phyloP scores from a whole-genome alignment of 2,329 filamentous ascomycete species.

The Onygenales sp. region DNA sequence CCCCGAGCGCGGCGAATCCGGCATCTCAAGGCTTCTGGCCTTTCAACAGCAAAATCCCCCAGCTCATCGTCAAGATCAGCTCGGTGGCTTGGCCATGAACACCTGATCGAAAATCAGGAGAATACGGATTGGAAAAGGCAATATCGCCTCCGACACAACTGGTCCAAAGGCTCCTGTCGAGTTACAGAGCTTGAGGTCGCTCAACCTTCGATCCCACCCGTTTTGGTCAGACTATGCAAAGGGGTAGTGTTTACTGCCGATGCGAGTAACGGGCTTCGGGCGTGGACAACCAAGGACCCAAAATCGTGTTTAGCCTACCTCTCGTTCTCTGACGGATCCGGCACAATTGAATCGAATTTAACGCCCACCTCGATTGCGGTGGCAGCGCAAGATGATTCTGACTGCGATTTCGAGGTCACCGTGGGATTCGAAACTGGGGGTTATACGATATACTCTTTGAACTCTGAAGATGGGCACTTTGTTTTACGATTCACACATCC shows the following conservation, averaged over 20 bases:
- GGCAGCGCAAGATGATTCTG: slow-evolving; percentile 36
- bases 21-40: slow-evolving; percentile 44
- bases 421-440: slow-evolving; percentile 64
- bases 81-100: slow-evolving; percentile 53
- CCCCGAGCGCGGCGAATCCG: slow-evolving; percentile 70
- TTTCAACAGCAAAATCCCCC: slow-evolving; percentile 14
- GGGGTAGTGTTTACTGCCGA: slow-evolving; percentile 73
- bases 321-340: slow-evolving; percentile 14
- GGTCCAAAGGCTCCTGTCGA: slow-evolving; percentile 71
- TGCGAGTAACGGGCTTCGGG: slow-evolving; percentile 57
- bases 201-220: slow-evolving; percentile 44
- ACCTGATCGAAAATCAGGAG: slow-evolving; percentile 41
- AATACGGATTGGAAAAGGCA: slow-evolving; percentile 74
- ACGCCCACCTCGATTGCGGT: slow-evolving; percentile 46
- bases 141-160: slow-evolving; percentile 84
- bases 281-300: slow-evolving; percentile 61
- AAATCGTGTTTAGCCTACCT: slow-evolving; percentile 49
- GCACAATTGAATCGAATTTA: slow-evolving; percentile 49
- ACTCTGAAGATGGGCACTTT: slow-evolving; percentile 38
- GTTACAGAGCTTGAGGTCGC: slow-evolving; percentile 66
- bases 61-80: slow-evolving; percentile 47
- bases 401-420: slow-evolving; percentile 47
- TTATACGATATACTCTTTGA: slow-evolving; percentile 60
- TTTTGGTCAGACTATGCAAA: slow-evolving; percentile 68
- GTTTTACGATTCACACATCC: slow-evolving; percentile 48